Base-by-base conservation (phyloP, 805 yeast species). In the Spathaspora gorwiae region DNA sequence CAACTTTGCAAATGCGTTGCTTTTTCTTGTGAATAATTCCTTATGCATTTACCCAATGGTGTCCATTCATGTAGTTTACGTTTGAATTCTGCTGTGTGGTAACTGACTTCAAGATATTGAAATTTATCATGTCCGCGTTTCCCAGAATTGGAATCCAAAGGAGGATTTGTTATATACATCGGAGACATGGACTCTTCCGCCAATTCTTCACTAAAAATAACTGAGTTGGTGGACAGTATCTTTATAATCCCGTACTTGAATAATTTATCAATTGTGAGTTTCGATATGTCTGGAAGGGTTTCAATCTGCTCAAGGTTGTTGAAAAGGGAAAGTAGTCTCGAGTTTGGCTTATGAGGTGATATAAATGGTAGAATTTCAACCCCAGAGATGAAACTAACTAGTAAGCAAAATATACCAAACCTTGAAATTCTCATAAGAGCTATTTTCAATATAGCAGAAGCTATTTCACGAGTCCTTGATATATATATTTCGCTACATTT, bases 1-100 rank as follows among this genome's bases (percentile, higher is more conserved):
- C 49, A 46, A 7, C 42, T 33, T 41, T 46, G 49, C 26, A 14
- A 39, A 37, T 46, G 43, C n/a, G 47, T 43, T 19, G 49, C 49
- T 43, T 32, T 27, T 37, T 43, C 31, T 5, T n/a, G 12, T 3
- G 44, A 39, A 26, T 34, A n/a, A 24, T 46, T 46, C 4, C 40
- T 39, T 7, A 46, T 41, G 33, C 49, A 46, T 15, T 35, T 34
- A 9, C 49, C 49, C 7, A 46, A 35, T 10, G 43, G 43, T 26
- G n/a, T 29, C 43, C 45, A 37, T 6, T 13, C n/a, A 11, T 11
- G 11, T 24, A 26, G 35, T 33, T 35, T 14, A 8, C 24, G 19
- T 5, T 9, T 27, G 19, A 19, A 11, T 26, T 15, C 29, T 2
- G 42, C 42, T n/a, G 36, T 14, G 9, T 5, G 26, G 14, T 43